A percentile compares a stretch with the other conserved stretches of the same genome.
Conservation (phyloP, 345 rosid genomes). For the Acer saccharum region DNA sequence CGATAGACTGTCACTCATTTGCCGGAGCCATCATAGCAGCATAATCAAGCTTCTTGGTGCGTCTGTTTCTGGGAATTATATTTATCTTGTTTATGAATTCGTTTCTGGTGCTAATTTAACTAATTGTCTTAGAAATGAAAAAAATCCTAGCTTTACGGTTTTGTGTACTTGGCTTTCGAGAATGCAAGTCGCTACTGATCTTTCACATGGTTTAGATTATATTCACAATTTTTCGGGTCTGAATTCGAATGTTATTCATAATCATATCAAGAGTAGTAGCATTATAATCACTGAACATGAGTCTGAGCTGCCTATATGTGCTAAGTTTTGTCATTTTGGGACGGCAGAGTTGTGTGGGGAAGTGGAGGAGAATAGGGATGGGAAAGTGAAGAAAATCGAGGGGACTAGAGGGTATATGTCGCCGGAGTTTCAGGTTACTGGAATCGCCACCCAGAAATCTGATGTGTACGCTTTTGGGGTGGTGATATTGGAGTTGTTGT, state of each 20-base stretch:
- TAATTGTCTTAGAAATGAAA: constrained; percentile 45
- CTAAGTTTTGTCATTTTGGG: constrained; percentile 41
- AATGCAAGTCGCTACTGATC: constrained; percentile 51
- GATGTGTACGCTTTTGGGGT: constrained; percentile 64
- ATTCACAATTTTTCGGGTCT: constrained; percentile 39
- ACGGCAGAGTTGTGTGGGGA: constrained; percentile 34
- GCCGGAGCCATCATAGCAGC: constrained; percentile 39
- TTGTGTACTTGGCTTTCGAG: constrained; percentile 51
- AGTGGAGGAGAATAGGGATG: constrained; percentile 15
- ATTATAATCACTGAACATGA: constrained; percentile 24
- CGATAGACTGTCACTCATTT: constrained; percentile 22
- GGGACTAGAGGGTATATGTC: constrained; percentile 64
- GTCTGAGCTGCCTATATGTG: constrained; percentile 6
- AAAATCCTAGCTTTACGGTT: constrained; percentile 46
- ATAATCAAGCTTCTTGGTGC: constrained; percentile 39
- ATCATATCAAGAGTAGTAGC: constrained; percentile 36
- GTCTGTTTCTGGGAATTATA: constrained; percentile 32
- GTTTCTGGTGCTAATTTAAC: constrained; percentile 43
- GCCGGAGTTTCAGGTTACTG: constrained; percentile 46
- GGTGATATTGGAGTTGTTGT: constrained; percentile 50
- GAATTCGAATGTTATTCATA: constrained; percentile 30
- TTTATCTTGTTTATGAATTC: constrained; percentile 50
- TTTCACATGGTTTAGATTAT: constrained; percentile 46
- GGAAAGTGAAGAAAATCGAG: constrained; percentile 36
- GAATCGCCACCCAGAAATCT: constrained; percentile 36